Evolutionary conservation across 345 rosid species (phyloP), one percentile per base, ranked within the genome.

Genomic region (Ceriops zippeliana): DNA sequence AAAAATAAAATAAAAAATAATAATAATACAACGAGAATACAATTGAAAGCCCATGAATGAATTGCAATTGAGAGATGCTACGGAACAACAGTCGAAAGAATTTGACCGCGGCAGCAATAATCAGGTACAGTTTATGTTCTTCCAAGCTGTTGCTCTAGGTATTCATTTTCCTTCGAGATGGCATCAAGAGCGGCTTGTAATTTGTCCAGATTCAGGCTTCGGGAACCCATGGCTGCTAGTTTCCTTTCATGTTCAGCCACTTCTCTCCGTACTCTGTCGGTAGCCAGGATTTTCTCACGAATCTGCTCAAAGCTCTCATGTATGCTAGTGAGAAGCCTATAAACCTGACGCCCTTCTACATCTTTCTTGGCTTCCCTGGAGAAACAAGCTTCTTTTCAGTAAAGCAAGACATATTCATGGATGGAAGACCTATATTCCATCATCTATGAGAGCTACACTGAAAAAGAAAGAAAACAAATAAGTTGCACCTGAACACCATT

Each of bases 301-400:
- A 85, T 84, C 72, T 87, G 93, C 78, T 84, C 96, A 5, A 93
- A 93, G 58, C 78, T 86, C 58, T 86, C 87, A 27, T 90, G 97
- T 52, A 87, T 77, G 76, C 88, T 85, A 1, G 92, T 81, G 58
- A 93, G 86, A 20, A 82, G 90, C 79, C 82, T 82, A 80, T 87
- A 90, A 30, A 88, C 93, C 76, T 86, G 87, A 62, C 86, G 83
- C 35, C 86, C 83, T 3, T 73, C 84, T 11, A 78, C 77, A 61
- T 90, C 90, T 70, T 84, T 90, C 79, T 86, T 93, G 66, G 90
- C 87, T 79, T 86, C 97, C 81, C 98, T 90, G 88, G 62, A 47
- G 2, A 59, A 52, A 62, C 16, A 62, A 56, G 34, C 34, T 42
- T 62, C 49, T 56, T 73, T 63, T 61, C 63, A 74, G 63, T 62